Base-by-base conservation (phyloP, 108 stramenopile species). In the Craspedostauros australis region DNA sequence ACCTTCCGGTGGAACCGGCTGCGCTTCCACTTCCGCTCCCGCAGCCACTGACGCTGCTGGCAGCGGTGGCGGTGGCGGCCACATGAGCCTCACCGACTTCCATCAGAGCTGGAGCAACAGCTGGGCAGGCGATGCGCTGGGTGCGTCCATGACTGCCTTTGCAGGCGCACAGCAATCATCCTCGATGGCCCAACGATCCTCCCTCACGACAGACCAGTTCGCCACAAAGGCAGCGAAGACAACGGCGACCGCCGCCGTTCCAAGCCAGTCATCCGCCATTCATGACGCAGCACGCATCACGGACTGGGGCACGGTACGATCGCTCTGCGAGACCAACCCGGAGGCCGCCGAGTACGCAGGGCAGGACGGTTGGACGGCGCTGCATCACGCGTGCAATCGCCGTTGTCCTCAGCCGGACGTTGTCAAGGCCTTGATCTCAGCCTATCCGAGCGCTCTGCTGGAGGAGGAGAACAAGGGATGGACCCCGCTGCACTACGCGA, bases 221-320 rank as follows among this genome's bases (percentile, higher is more conserved):
- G 27, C 11, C 8, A 26, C 12, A 21, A 49, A 19, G 47, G 26
- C 9, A 24, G n/a, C n/a, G n/a, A n/a, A n/a, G n/a, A n/a, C n/a
- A n/a, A n/a, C n/a, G n/a, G n/a, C n/a, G n/a, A n/a, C n/a, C n/a
- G n/a, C n/a, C n/a, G n/a, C n/a, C n/a, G n/a, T 45, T 9, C 4
- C 50, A 19, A 22, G 39, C 27, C 4, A 44, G 22, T 70, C 68
- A 25, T 73, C 80, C 12, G 70, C 50, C 4, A 73, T 88, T 57
- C 82, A 88, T 46, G 82, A 84, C 55, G 77, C 82, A 5, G 87
- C 87, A 27, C 60, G 82, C 21, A 75, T 88, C 37, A 77, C 70
- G 28, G 46, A 84, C 46, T 88, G 87, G 85, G 22, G 43, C 11
- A 52, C 41, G n/a, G 80, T 82, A 25, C 56, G 51, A 24, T n/a